Base-by-base conservation (phyloP, 2,329 filamentous ascomycete species). In the Fusarium verrucosum region DNA sequence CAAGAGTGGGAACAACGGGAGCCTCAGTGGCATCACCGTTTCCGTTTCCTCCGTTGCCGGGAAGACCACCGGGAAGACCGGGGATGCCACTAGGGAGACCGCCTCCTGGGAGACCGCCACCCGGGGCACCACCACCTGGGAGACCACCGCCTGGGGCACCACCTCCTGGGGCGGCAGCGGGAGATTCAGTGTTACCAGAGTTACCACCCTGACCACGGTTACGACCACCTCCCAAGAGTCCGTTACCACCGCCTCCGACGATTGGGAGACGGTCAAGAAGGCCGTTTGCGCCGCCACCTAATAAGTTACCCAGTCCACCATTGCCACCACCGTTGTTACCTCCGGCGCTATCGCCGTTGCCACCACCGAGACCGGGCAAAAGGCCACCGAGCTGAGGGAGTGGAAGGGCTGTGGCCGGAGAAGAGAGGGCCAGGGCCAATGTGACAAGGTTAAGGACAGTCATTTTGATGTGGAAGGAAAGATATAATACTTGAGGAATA, bases 361-460 rank as follows among this genome's bases (percentile, higher is more conserved):
- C n/a, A n/a, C n/a, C n/a, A n/a, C n/a, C n/a, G n/a, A n/a, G n/a
- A n/a, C n/a, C n/a, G n/a, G n/a, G n/a, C n/a, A n/a, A n/a, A n/a
- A n/a, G n/a, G n/a, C n/a, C n/a, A n/a, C n/a, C 47, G 50, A 57
- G 42, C 49, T 62, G 62, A 23, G 62, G 62, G 28, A 50, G 58
- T 52, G 68, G 64, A 36, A 54, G 63, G 30, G 60, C 69, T 44
- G 69, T 45, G 25, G 62, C 71, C 26, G 55, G 58, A 19, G 60
- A 65, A 13, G 62, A 67, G 33, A 73, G 49, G 65, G 70, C 73
- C 53, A 75, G 52, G 30, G 70, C 62, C 56, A 73, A 51, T 9
- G 68, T 68, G 55, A 75, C 32, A 36, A 67, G 45, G 45, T 70
- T 70, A 22, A 73, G 62, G 47, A 71, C 67, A 60, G 70, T 47